Base-by-base conservation (phyloP, 495 filamentous ascomycete species). In the Massariosphaeria phaeospora region DNA sequence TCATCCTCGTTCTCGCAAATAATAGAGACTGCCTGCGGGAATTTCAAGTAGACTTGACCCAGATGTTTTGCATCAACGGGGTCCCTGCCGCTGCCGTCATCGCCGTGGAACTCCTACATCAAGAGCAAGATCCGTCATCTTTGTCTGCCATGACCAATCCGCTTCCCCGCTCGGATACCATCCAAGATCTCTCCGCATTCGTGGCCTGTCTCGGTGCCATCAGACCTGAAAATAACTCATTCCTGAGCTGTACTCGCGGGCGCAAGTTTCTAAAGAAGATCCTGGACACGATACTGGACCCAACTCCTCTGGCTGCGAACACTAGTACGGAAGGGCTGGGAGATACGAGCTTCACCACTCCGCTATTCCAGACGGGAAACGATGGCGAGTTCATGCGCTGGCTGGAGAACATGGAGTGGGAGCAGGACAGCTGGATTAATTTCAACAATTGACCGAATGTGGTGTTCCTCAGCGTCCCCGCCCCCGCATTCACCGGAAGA, bases 181-280 rank as follows among this genome's bases (percentile, higher is more conserved):
- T 84, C 29, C 82, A 83, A 36, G 81, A 83, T 48, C 70, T 85
- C 6, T 83, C 80, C 49, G 74, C 83, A 12, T 79, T 86, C 38
- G 72, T 83, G 15, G 80, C 78, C 0, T 75, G 75, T 29, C 66
- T 84, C 3, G 76, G 76, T 6, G 78, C 78, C 71, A 72, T 84
- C 1, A 66, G 71, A 3, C 79, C 79, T 1, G 74, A 69, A 0
- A 76, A 77, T 23, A 75, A 79, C 5, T 79, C 81, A 47, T 79
- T 76, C 24, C 69, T 70, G 8, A 70, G 76, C 3, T 84, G 78
- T 66, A 69, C 62, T 24, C 68, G 70, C 15, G 73, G 68, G n/a
- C 64, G 68, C 23, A 65, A 57, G 18, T 64, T 75, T 20, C 67
- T 79, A 21, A 67, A 73, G 50, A 68, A 68, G 10, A 71, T 78